These are phyloP conservation scores for Hyaloscypha bicolor DNA, from an alignment of 495 filamentous ascomycete genomes.

Conservation along the genomic window DNA sequence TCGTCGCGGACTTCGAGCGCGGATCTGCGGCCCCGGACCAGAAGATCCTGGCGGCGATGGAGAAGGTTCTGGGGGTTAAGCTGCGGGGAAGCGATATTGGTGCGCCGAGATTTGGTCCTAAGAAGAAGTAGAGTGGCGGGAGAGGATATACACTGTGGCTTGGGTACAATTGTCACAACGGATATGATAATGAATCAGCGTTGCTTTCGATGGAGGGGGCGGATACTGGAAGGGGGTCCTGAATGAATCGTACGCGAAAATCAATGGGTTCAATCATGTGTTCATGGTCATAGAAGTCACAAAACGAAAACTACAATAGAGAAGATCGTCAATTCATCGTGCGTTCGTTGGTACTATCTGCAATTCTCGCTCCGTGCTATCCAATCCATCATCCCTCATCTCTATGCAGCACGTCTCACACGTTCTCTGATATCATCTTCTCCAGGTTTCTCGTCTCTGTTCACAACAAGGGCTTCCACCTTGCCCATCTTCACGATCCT, in stretches of 20 bases:
- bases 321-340: constrained; percentile 14
- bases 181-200: neutral
- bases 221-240: neutral
- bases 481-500: constrained; percentile 55
- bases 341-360: constrained; percentile 12
- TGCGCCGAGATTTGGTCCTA: constrained; percentile 69
- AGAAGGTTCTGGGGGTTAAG: constrained; percentile 84
- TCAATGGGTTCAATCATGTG: constrained; percentile 10
- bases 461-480: constrained; percentile 60
- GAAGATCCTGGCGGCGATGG: constrained; percentile 78
- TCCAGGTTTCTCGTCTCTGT: constrained; percentile 43
- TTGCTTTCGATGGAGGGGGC: neutral
- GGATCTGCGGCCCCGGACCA: constrained; percentile 81
- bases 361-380: constrained; percentile 9
- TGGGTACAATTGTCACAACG: neutral
- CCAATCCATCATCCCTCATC: constrained; percentile 8
- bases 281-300: constrained; percentile 24
- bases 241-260: neutral
- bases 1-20: constrained; percentile 84
- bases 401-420: constrained; percentile 37
- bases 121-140: constrained; percentile 27
- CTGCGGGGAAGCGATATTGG: constrained; percentile 79
- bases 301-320: constrained; percentile 13
- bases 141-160: too few relatives aligned
- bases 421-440: constrained; percentile 46